phyloP scores from a whole-genome alignment of 2,329 filamentous ascomycete genomes.

The Colletotrichum theobromicola region DNA sequence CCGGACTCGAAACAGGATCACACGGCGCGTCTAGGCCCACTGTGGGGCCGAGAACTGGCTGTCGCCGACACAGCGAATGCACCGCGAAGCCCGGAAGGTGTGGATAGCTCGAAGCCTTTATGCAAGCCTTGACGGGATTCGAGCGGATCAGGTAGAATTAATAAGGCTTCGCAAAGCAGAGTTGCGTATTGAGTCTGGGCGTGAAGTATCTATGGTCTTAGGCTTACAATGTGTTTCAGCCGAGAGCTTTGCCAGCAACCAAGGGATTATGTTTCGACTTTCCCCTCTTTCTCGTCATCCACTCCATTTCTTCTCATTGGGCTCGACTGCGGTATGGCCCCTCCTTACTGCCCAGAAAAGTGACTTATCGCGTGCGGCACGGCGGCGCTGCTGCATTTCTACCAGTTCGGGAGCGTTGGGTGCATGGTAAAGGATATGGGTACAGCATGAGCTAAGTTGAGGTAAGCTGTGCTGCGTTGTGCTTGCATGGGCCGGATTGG shows the following conservation, averaged over 20 bases:
- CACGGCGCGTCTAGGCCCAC: not conserved
- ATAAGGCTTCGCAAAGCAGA: not conserved
- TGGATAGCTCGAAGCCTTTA: not conserved
- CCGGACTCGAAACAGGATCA: not conserved
- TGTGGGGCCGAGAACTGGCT: not conserved
- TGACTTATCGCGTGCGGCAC: not conserved
- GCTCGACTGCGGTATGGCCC: not conserved
- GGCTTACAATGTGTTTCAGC: conserved; percentile 1
- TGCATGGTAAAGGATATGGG: not conserved
- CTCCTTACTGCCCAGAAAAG: not conserved
- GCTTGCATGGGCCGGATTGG: not conserved
- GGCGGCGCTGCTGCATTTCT: not conserved
- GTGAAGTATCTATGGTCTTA: not conserved
- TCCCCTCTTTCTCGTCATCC: not conserved
- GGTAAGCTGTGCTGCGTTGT: not conserved
- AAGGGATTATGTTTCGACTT: not conserved
- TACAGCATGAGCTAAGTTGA: not conserved
- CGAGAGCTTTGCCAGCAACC: not conserved
- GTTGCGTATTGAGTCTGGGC: conserved; percentile 8
- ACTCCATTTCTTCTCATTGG: not conserved
- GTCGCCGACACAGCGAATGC: not conserved
- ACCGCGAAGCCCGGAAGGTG: not conserved
- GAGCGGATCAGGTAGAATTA: not conserved
- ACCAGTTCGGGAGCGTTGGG: not conserved
- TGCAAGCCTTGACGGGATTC: not conserved